Evolutionary conservation across 305 asterid species (phyloP).

Genomic region (Plantago coronopus): DNA sequence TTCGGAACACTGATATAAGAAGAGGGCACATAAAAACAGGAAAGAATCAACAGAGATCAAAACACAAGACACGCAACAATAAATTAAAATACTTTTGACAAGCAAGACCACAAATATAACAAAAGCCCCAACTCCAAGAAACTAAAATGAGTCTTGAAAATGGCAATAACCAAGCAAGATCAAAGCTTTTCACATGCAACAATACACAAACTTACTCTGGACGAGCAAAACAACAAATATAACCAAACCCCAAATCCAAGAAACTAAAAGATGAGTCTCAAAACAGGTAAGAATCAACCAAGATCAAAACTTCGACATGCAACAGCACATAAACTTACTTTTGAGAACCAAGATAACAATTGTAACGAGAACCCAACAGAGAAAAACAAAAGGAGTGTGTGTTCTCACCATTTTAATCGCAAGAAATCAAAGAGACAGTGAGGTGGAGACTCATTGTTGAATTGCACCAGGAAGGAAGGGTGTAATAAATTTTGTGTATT

Average conservation of each 20-base stretch:
- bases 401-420: slow-evolving; percentile 33
- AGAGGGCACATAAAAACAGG: slow-evolving; percentile 1
- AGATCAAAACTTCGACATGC: slow-evolving; percentile 28
- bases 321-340: slow-evolving; percentile 1
- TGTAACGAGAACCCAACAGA: slow-evolving; percentile 9
- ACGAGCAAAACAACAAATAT: neutral
- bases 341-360: neutral
- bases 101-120: neutral
- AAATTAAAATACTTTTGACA: neutral
- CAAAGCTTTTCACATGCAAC: slow-evolving; percentile 24
- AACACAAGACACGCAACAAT: slow-evolving; percentile 21
- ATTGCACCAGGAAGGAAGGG: slow-evolving; percentile 16
- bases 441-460: slow-evolving; percentile 27
- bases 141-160: too few species aligned
- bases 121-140: slow-evolving; percentile 9
- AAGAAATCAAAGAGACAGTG: slow-evolving; percentile 23
- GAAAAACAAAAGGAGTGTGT: slow-evolving; percentile 13
- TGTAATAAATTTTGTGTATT: slow-evolving; percentile 7
- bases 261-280: neutral
- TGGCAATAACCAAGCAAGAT: slow-evolving; percentile 22
- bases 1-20: too few species aligned
- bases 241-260: slow-evolving; percentile 12
- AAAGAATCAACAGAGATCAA: slow-evolving; percentile 21
- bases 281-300: slow-evolving; percentile 7
- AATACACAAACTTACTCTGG: neutral